Percentiles rank a stretch among this genome's conserved stretches.
phyloP scores from a whole-genome alignment of 768 basidiomycete genomes.

The Hypholoma sublateritium region DNA sequence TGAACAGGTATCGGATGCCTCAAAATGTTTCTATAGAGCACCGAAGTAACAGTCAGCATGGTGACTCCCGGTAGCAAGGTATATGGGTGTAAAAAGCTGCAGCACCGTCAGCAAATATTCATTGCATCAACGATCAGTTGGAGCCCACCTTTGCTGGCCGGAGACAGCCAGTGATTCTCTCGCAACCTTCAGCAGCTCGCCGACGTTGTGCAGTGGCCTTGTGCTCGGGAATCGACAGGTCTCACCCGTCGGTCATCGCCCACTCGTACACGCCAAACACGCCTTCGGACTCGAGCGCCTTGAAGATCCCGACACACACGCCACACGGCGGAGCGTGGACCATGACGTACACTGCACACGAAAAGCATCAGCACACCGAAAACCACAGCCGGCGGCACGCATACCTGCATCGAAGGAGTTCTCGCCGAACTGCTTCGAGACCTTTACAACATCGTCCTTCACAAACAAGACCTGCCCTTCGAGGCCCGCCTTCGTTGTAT shows the following conservation, averaged over 20 bases:
- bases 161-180: slow-evolving; percentile 76
- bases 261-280: slow-evolving; percentile 97
- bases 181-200: slow-evolving; percentile 86
- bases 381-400: slow-evolving; percentile 20
- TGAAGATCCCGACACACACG: slow-evolving; percentile 71
- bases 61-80: too few species aligned
- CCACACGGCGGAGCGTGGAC: slow-evolving; percentile 95
- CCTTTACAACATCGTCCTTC: slow-evolving; percentile 96
- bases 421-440: slow-evolving; percentile 88
- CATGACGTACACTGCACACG: slow-evolving; percentile 87
- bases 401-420: slow-evolving; percentile 91
- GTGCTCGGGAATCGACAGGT: slow-evolving; percentile 81
- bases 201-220: slow-evolving; percentile 87
- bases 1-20: too few species aligned
- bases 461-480: slow-evolving; percentile 77
- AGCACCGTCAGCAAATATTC: slow-evolving; percentile 11
- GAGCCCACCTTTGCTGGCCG: slow-evolving; percentile 78
- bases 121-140: background rate
- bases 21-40: too few species aligned
- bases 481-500: slow-evolving; percentile 76
- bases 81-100: slow-evolving; percentile 89
- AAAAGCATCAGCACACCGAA: background rate
- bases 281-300: slow-evolving; percentile 8
- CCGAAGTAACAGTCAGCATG: too few species aligned
- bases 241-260: slow-evolving; percentile 97